Evolutionary conservation across 2,329 filamentous ascomycete genomes (phyloP).

Genomic region (Neoscytalidium dimidiatum): DNA sequence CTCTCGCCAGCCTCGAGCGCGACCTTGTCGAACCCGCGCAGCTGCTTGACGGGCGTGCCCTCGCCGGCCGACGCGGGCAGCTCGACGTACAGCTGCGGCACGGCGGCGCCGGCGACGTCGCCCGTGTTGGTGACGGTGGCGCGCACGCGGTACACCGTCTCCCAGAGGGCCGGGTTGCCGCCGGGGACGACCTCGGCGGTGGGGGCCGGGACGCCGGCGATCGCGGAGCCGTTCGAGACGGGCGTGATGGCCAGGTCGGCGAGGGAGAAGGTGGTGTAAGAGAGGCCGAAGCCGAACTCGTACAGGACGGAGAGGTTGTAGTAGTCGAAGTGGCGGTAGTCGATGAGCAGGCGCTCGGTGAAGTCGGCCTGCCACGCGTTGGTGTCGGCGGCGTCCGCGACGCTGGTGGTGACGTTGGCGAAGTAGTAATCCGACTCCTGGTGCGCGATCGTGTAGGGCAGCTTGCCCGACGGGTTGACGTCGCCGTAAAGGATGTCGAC

Average conservation of each 20-base stretch:
- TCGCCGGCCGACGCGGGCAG: conserved; percentile 36
- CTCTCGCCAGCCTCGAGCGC: conserved; percentile 45
- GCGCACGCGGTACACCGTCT: conserved; percentile 39
- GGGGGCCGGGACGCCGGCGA: conserved; percentile 48
- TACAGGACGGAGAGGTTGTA: conserved; percentile 72
- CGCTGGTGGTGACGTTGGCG: conserved; percentile 24
- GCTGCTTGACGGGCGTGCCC: conserved; percentile 50
- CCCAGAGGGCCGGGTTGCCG: conserved; percentile 20
- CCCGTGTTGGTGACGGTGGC: conserved; percentile 57
- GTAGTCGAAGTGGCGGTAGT: conserved; percentile 89
- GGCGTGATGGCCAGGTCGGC: conserved; percentile 50
- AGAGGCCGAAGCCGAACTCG: conserved; percentile 84
- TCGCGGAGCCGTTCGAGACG: conserved; percentile 52
- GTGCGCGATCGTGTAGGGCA: conserved; percentile 85
- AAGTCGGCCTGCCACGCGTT: conserved; percentile 54
- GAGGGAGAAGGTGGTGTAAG: conserved; percentile 74
- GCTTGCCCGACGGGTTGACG: conserved; percentile 73
- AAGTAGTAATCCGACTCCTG: conserved; percentile 58
- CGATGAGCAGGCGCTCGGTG: conserved; percentile 79
- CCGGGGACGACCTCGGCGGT: conserved; percentile 24
- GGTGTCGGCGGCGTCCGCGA: conserved; percentile 22
- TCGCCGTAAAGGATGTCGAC: conserved; percentile 78
- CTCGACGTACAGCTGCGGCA: conserved; percentile 61
- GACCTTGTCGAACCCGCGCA: conserved; percentile 53
- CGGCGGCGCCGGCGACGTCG: conserved; percentile 46